Evolutionary conservation across 768 basidiomycete genomes (phyloP).

Genomic region (Tricholomella constricta): DNA sequence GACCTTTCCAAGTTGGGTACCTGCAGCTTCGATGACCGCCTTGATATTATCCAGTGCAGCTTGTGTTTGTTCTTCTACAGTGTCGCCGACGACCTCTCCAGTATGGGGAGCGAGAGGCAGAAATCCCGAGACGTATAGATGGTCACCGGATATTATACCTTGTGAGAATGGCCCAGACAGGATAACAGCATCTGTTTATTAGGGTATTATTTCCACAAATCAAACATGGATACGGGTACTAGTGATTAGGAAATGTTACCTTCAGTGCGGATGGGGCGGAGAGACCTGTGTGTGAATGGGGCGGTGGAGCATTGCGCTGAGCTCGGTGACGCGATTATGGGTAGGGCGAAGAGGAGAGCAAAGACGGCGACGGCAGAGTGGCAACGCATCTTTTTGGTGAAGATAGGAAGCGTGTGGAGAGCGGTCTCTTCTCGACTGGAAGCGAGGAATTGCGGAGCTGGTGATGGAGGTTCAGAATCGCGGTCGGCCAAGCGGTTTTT

Average conservation of each 20-base stretch:
- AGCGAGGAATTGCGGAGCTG: too few relatives aligned
- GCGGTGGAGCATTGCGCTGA: too few relatives aligned
- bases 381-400: too few relatives aligned
- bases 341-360: too few relatives aligned
- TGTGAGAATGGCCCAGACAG: constrained; percentile 11
- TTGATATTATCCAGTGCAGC: constrained; percentile 5
- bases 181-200: constrained; percentile 8
- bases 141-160: constrained; percentile 8
- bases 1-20: constrained; percentile 9
- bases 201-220: not conserved
- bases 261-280: not conserved
- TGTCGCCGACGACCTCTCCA: constrained; percentile 5
- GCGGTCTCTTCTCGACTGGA: too few relatives aligned
- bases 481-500: too few relatives aligned
- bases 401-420: too few relatives aligned
- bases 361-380: too few relatives aligned
- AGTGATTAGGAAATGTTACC: not conserved
- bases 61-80: constrained; percentile 1
- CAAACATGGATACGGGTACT: not conserved
- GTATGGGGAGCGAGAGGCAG: constrained; percentile 10
- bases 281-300: too few relatives aligned
- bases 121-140: constrained; percentile 12
- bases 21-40: constrained; percentile 5
- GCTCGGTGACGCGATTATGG: too few relatives aligned
- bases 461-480: too few relatives aligned